Evolutionary conservation across 2,329 filamentous ascomycete species (phyloP).

Genomic region (Trichoderma cornu-damae): DNA sequence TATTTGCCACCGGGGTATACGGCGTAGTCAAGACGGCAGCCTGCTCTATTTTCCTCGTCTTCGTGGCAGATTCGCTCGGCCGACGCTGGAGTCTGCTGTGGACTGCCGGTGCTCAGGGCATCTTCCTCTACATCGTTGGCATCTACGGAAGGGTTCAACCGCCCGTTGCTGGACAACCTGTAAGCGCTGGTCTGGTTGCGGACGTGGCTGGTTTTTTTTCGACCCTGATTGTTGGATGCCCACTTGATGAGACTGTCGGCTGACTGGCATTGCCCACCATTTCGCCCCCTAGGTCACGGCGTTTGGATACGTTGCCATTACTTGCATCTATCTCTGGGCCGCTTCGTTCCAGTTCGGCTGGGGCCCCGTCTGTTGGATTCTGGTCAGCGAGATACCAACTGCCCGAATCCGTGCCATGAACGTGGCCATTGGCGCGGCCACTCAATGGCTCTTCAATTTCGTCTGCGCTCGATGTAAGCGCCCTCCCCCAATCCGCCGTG

Average conservation of each 20-base stretch:
- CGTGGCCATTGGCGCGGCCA: conserved; percentile 62
- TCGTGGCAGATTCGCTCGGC: conserved; percentile 65
- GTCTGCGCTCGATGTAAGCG: conserved; percentile 55
- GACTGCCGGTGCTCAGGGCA: conserved; percentile 58
- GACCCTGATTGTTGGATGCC: not conserved
- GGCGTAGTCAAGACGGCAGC: conserved; percentile 65
- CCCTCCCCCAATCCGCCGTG: not conserved
- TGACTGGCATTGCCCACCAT: not conserved
- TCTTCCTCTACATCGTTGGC: conserved; percentile 66
- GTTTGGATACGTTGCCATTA: conserved; percentile 64
- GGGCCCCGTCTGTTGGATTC: conserved; percentile 70
- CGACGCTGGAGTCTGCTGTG: conserved; percentile 56
- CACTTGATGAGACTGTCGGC: not conserved
- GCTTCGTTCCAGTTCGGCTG: conserved; percentile 65
- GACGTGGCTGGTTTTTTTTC: not conserved
- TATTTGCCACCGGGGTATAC: conserved; percentile 71
- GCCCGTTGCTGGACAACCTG: conserved; percentile 47
- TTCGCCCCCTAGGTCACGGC: conserved; percentile 43
- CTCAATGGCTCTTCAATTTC: conserved; percentile 72
- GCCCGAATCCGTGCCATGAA: conserved; percentile 61
- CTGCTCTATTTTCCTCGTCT: conserved; percentile 59
- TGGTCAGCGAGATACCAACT: conserved; percentile 63
- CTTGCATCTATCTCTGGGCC: conserved; percentile 69
- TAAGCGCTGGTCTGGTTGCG: conserved; percentile 23
- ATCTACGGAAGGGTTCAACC: conserved; percentile 61